Percentiles rank a stretch among this genome's conserved stretches.
phyloP scores from a whole-genome alignment of 1,284 basidiomycete species.

The Malassezia furfur region DNA sequence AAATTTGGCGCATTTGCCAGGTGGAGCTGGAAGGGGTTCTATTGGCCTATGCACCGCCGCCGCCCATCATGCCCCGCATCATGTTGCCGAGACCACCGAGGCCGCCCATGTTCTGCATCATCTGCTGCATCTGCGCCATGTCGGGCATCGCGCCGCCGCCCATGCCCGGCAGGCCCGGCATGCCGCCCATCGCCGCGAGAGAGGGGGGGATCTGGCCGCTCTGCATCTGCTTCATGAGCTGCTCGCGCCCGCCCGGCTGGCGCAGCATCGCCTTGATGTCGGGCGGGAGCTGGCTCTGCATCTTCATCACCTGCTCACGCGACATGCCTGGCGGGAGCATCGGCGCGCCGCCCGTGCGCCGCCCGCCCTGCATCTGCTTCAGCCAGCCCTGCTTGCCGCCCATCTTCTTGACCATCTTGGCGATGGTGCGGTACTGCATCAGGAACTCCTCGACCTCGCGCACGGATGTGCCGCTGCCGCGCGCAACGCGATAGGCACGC shows the following conservation, averaged over 20 bases:
- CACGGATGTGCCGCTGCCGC: constrained; percentile 89
- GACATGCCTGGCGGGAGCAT: constrained; percentile 43
- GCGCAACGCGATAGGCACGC: constrained; percentile 65
- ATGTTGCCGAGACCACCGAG: constrained; percentile 51
- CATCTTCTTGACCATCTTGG: constrained; percentile 69
- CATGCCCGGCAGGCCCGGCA: constrained; percentile 26
- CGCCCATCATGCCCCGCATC: constrained; percentile 80
- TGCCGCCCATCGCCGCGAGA: constrained; percentile 17
- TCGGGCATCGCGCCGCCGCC: constrained; percentile 31
- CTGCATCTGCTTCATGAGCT: constrained; percentile 32
- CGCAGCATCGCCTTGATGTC: constrained; percentile 47
- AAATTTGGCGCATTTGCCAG: no score
- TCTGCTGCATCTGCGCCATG: constrained; percentile 34
- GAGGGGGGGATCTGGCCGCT: constrained; percentile 32
- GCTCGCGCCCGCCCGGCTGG: constrained; percentile 44
- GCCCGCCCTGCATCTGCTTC: constrained; percentile 34
- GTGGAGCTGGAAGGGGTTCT: no score
- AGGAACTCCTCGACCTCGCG: constrained; percentile 92
- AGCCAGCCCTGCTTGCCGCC: constrained; percentile 77
- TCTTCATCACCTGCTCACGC: constrained; percentile 40
- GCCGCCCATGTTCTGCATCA: constrained; percentile 49
- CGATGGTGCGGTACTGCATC: constrained; percentile 51
- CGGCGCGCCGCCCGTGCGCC: constrained; percentile 29
- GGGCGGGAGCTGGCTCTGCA: constrained; percentile 43
- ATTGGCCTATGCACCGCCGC: constrained; percentile 28